Percentiles rank a stretch among this genome's conserved stretches.
phyloP scores from a whole-genome alignment of 2,329 filamentous ascomycete genomes.

The Claviceps fusiformis region DNA sequence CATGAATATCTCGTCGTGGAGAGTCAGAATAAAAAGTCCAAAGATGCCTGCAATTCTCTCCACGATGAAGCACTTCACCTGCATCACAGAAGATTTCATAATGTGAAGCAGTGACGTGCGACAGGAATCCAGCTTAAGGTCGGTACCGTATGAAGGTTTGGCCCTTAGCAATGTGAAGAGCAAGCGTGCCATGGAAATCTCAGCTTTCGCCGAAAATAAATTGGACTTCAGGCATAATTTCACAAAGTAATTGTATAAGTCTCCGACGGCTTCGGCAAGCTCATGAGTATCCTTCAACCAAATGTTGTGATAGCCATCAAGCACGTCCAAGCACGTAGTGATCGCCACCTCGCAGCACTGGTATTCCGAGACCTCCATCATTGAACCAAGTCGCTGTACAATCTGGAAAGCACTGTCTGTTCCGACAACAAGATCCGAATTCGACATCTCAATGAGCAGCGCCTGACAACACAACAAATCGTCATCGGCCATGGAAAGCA shows the following conservation, averaged over 20 bases:
- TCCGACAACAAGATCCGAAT: constrained; percentile 37
- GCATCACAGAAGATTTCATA: constrained; percentile 49
- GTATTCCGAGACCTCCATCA: constrained; percentile 45
- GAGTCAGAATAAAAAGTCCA: constrained; percentile 63
- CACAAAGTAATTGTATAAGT: constrained; percentile 70
- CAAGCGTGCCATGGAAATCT: constrained; percentile 53
- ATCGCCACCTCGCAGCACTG: constrained; percentile 64
- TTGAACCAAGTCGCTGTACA: constrained; percentile 34
- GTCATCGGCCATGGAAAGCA: constrained; percentile 36
- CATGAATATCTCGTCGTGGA: constrained; percentile 72
- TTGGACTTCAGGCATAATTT: constrained; percentile 51
- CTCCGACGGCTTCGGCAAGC: constrained; percentile 52
- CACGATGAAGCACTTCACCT: constrained; percentile 65
- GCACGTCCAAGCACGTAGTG: constrained; percentile 51
- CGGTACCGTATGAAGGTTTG: constrained; percentile 52
- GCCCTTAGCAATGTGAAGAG: constrained; percentile 56
- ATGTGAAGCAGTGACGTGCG: constrained; percentile 64
- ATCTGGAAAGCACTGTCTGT: constrained; percentile 32
- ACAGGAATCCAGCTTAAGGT: constrained; percentile 41
- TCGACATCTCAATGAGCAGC: constrained; percentile 38
- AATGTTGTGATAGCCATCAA: constrained; percentile 47
- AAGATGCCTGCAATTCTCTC: constrained; percentile 62
- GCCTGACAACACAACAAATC: constrained; percentile 38
- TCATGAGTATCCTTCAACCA: constrained; percentile 49
- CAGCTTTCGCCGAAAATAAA: constrained; percentile 54